Evolutionary conservation across 257 asterid species (phyloP), one percentile per base, ranked within the genome.

Genomic region (Orobanche coerulescens): DNA sequence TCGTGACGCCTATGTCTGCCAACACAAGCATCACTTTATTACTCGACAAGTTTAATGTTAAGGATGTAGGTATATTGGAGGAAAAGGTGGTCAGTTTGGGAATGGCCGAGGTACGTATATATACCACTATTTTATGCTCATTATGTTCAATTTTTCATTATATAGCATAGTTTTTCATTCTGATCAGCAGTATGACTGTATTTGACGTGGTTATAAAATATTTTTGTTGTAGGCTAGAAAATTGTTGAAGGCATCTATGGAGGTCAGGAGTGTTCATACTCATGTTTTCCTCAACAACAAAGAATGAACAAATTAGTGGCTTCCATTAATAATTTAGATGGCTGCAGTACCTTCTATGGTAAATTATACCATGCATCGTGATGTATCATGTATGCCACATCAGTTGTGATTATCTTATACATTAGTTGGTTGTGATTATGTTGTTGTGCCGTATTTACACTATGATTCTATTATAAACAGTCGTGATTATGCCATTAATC

Each of bases 1-100:
- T 18, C 2, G 59, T 74, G 11, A 74, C 46, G 46, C 75, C 73
- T n/a, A 65, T 61, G 74, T 72, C 78, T 0, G 25, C 75, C 0
- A 69, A 71, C 24, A 72, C 77, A 0, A 47, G 61, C 40, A 54
- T 73, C 0, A 25, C 73, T 6, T 6, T n/a, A n/a, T n/a, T 70
- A 33, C 68, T 75, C n/a, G 63, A 60, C 6, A 20, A 60, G 47
- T 70, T 70, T 25, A 18, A 43, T 4, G 23, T 78, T 0, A 64
- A 75, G n/a, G 74, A 75, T 0, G 67, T 78, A 3, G 47, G 72
- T 1, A 39, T 36, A 1, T 65, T 76, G 34, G 19, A 74, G 59
- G 80, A 70, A 39, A 74, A 64, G 37, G 73, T 48, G 3, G 74
- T 67, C 1, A 25, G 26, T 10, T 6, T 71, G 26, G 71, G 69